phyloP scores from a whole-genome alignment of 495 filamentous ascomycete species.

The Viridothelium virens region DNA sequence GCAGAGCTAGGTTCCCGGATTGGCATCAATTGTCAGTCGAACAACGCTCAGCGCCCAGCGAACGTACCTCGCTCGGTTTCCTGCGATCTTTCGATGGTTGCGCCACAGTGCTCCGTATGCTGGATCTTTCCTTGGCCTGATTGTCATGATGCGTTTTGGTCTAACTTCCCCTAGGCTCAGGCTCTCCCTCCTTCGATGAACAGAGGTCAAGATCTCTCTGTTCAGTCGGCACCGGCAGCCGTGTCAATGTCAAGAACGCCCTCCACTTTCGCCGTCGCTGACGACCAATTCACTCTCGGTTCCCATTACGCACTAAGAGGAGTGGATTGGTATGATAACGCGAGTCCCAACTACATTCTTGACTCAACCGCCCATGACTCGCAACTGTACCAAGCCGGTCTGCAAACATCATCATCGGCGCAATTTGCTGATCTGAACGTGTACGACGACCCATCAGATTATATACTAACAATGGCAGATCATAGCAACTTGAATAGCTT shows the following conservation, averaged over 20 bases:
- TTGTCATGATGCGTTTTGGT: not conserved
- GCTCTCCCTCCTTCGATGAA: not conserved
- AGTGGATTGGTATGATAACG: not conserved
- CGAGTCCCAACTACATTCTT: not conserved
- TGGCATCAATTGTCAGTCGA: not conserved
- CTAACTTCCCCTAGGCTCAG: slow-evolving; percentile 13
- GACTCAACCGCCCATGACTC: not conserved
- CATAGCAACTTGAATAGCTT: not conserved
- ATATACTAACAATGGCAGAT: not conserved
- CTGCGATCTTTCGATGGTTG: not conserved
- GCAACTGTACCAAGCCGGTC: not conserved
- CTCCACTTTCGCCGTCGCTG: not conserved
- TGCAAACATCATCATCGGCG: not conserved
- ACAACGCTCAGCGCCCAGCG: not conserved
- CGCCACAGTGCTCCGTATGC: slow-evolving; percentile 5
- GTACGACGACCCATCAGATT: slow-evolving; percentile 4
- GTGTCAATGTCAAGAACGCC: not conserved
- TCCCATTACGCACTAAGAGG: not conserved
- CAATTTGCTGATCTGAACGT: not conserved
- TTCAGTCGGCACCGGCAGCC: slow-evolving; percentile 1
- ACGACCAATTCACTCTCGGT: not conserved
- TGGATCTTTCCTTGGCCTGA: slow-evolving; percentile 7
- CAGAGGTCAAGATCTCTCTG: slow-evolving; percentile 2
- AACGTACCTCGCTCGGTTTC: slow-evolving; percentile 9
- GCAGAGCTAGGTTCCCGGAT: slow-evolving; percentile 14